A percentile compares a stretch with the other conserved stretches of the same genome.
Conservation (phyloP, 768 basidiomycete genomes). For the Boletus patriciae region DNA sequence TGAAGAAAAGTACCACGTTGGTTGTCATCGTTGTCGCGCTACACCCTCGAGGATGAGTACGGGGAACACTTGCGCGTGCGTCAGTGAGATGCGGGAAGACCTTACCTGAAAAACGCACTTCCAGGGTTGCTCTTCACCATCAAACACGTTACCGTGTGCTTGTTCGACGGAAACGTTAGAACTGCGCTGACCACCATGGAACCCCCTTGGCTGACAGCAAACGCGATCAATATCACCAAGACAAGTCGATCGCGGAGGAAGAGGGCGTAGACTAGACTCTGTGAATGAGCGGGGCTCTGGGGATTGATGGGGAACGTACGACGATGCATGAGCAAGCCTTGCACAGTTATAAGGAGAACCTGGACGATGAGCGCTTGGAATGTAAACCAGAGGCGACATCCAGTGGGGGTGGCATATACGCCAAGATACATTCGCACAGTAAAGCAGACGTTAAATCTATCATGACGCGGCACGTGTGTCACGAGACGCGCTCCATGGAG, state of each 20-base stretch:
- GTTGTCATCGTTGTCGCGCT: slow-evolving; percentile 23
- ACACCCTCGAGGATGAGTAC: background rate
- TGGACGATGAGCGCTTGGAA: slow-evolving; percentile 20
- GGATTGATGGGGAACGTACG: slow-evolving; percentile 8
- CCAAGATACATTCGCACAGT: slow-evolving; percentile 19
- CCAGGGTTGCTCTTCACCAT: slow-evolving; percentile 11
- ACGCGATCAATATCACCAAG: slow-evolving; percentile 6
- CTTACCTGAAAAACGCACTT: slow-evolving; percentile 22
- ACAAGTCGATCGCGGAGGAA: slow-evolving; percentile 11
- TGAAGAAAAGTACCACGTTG: slow-evolving; percentile 11
- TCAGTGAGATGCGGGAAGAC: too few relatives aligned
- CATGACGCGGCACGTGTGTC: background rate
- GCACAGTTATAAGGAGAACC: slow-evolving; percentile 10
- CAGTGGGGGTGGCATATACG: background rate
- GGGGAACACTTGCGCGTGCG: background rate
- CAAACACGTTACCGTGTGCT: slow-evolving; percentile 18
- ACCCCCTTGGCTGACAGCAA: slow-evolving; percentile 8
- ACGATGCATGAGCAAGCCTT: slow-evolving; percentile 17
- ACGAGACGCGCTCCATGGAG: background rate
- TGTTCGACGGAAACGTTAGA: slow-evolving; percentile 6
- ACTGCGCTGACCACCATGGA: slow-evolving; percentile 21
- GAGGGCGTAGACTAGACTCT: slow-evolving; percentile 19
- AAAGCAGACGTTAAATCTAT: slow-evolving; percentile 25
- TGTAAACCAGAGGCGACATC: slow-evolving; percentile 18
- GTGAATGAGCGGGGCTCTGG: background rate